Base-by-base conservation (phyloP, 2,329 filamentous ascomycete species). In the Arthrobotrys sphaeroides region DNA sequence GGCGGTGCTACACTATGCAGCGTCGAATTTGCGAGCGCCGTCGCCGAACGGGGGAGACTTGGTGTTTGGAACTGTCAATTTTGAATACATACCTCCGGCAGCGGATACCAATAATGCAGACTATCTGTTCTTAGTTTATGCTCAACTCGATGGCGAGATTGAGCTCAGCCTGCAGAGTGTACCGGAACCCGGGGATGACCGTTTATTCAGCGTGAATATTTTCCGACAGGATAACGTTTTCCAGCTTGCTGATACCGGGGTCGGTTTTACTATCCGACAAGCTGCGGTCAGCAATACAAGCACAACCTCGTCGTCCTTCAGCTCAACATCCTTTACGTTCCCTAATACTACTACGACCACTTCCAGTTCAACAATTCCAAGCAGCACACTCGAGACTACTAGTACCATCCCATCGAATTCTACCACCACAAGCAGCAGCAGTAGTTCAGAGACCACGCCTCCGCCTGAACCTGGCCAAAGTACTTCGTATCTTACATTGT, bases 401-500 rank as follows among this genome's bases (percentile, higher is more conserved):
- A 70, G 22, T 9, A 42, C 53, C 12, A n/a, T 38, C 16, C 66
- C 66, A 55, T 53, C 45, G 5, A 70, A 62, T 24, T 57, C 28
- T 36, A 67, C 61, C 3, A 69, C 55, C 3, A 62, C 66, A 7
- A 55, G 31, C n/a, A 51, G 51, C 18, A 55, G 31, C 9, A 51
- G n/a, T 10, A 36, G 13, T 12, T 57, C 43, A 6, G 20, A 28
- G 16, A 10, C 49, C 22, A 26, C 67, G 4, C 51, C 61, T 26
- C 33, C 70, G 7, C 62, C 62, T 16, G 47, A 36, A 16, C 60
- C 60, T 9, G 26, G 49, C 38, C 69, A 26, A 18, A 74, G 42
- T 36, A 74, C 70, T 33, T 74, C 70, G 0, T 74, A 74, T 43
- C 62, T 74, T 10, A 74, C 70, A 13, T 38, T 74, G 1, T 67